Evolutionary conservation across 768 basidiomycete species (phyloP).

Genomic region (Russula earlei): DNA sequence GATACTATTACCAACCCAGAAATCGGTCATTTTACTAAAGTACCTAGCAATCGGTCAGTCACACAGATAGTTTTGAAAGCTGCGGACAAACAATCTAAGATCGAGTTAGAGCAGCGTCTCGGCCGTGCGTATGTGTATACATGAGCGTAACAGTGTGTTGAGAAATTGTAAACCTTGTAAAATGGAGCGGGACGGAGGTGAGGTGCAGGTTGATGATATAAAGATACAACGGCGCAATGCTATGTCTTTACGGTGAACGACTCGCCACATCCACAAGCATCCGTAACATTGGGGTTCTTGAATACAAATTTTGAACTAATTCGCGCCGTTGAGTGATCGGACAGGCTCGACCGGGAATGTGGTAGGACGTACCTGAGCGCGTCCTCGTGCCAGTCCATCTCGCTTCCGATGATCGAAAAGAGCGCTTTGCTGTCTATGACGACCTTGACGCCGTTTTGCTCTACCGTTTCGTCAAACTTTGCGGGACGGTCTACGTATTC

Average conservation of each 20-base stretch:
- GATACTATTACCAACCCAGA: too few relatives aligned
- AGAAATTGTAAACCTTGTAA: not conserved
- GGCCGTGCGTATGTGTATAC: constrained; percentile 1
- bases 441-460: constrained; percentile 90
- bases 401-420: constrained; percentile 96
- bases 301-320: constrained; percentile 73
- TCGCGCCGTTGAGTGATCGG: constrained; percentile 4
- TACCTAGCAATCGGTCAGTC: too few relatives aligned
- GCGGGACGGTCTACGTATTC: constrained; percentile 89
- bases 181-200: not conserved
- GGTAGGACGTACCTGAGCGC: constrained; percentile 56
- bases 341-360: not conserved
- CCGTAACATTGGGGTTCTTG: constrained; percentile 89
- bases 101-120: not conserved
- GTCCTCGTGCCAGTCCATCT: constrained; percentile 99
- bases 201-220: not conserved
- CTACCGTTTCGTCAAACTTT: constrained; percentile 92
- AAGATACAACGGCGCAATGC: constrained; percentile 4
- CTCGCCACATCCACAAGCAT: constrained; percentile 92
- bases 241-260: constrained; percentile 57
- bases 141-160: not conserved
- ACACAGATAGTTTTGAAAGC: too few relatives aligned
- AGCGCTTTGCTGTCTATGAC: constrained; percentile 94
- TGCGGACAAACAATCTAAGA: not conserved
- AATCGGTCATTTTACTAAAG: too few relatives aligned